Evolutionary conservation across 2,329 filamentous ascomycete genomes (phyloP), one percentile per base, ranked within the genome.

Genomic region (Hypoxylon sp.): DNA sequence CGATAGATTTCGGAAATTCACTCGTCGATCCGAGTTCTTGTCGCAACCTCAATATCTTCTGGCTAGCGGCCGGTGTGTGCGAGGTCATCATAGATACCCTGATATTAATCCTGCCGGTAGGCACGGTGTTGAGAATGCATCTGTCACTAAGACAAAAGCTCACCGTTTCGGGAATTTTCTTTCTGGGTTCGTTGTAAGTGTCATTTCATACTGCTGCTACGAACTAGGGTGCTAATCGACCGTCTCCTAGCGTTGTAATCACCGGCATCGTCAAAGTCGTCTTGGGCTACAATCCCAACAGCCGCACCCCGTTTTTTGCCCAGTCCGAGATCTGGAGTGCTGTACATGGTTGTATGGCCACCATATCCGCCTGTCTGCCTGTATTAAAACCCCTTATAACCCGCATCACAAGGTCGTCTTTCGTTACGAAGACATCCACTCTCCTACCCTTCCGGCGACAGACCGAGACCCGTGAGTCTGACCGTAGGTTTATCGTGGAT

Each of bases 41-140:
- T 51, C 68, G 69, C 48, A 69, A 75, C 35, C 71, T 61, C 44
- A 73, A 72, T 8, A 39, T 68, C 13, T 73, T 70, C 15, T 74
- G 66, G 70, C 47, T 72, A 50, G 69, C 56, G 2, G 46, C 64
- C 1, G 71, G 71, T 5, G 55, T 64, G 7, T 64, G 53, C 39
- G 71, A 75, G 50, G 61, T 67, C 11, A 3, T 68, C 3, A 48
- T 75, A 3, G 71, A 75, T 47, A 44, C 67, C n/a, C 19, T 70
- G 13, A 72, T 74, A 13, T 13, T 75, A 8, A 56, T 57, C 3
- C 32, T 74, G 15, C 71, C 70, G 2, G 65, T 74, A 10, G 65
- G 64, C 6, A 64, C 69, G 13, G 51, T 74, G 10, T 37, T 62
- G n/a, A 47, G 71, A 32, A 65, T 73, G 54, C 50, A 61, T 6